Evolutionary conservation across 106 monocot species (phyloP).

Genomic region (Platanthera zijinensis): DNA sequence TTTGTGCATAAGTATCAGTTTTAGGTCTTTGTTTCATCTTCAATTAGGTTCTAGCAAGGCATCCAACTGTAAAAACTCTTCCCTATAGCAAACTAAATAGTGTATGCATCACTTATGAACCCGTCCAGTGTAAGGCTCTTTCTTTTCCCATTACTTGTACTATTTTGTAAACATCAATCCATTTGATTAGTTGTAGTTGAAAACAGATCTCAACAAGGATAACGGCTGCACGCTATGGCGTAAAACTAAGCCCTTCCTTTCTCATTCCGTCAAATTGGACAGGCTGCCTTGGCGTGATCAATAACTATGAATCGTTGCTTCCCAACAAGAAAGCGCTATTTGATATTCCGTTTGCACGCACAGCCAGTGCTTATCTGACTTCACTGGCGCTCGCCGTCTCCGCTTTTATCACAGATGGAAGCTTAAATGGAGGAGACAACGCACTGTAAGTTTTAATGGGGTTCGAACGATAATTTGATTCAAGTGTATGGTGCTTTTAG

Average conservation of each 20-base stretch:
- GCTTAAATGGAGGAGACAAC: constrained; percentile 86
- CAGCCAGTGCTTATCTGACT: constrained; percentile 79
- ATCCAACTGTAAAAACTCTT: neutral
- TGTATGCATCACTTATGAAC: neutral
- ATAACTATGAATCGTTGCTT: constrained; percentile 76
- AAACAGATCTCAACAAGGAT: constrained; percentile 57
- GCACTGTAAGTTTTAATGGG: constrained; percentile 48
- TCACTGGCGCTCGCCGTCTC: constrained; percentile 60
- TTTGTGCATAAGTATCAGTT: too few relatives aligned
- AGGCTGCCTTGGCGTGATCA: constrained; percentile 83
- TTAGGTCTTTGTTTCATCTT: neutral
- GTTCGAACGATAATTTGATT: neutral
- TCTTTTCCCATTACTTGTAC: neutral
- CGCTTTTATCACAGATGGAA: constrained; percentile 81
- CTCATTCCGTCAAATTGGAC: constrained; percentile 91
- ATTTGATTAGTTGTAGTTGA: neutral
- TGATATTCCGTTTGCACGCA: constrained; percentile 78
- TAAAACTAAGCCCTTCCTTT: constrained; percentile 87
- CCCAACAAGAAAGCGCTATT: constrained; percentile 85
- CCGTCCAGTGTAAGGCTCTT: neutral
- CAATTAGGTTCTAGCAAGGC: neutral
- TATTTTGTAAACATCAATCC: neutral
- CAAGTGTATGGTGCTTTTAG: neutral
- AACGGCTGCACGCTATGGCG: constrained; percentile 67
- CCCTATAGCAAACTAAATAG: neutral